phyloP scores from a whole-genome alignment of 805 yeast genomes.

The Candida easanensis region DNA sequence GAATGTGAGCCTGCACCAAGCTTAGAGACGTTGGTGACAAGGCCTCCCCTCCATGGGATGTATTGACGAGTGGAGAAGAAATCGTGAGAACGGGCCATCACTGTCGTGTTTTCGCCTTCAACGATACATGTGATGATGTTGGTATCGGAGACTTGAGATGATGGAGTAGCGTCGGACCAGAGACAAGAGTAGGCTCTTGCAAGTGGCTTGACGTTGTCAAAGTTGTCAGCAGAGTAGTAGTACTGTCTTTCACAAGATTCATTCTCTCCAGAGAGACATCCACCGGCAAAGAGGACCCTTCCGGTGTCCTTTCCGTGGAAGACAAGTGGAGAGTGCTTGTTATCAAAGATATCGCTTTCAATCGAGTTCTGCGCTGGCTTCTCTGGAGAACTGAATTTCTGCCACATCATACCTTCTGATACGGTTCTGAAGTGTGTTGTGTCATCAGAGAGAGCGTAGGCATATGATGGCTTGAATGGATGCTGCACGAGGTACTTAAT shows the following conservation, averaged over 20 bases:
- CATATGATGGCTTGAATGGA: slow-evolving; percentile 36
- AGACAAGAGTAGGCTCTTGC: slow-evolving; percentile 34
- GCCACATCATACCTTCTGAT: slow-evolving; percentile 43
- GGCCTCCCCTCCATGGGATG: slow-evolving; percentile 31
- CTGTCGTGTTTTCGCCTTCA: slow-evolving; percentile 35
- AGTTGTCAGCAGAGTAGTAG: slow-evolving; percentile 45
- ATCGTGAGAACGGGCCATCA: slow-evolving; percentile 41
- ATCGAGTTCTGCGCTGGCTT: slow-evolving; percentile 26
- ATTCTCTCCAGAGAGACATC: slow-evolving; percentile 30
- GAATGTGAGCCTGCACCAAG: slow-evolving; percentile 35
- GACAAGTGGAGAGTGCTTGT: slow-evolving; percentile 25
- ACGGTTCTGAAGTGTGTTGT: slow-evolving; percentile 36
- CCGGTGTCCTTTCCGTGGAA: slow-evolving; percentile 40
- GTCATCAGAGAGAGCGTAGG: slow-evolving; percentile 36
- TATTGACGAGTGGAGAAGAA: slow-evolving; percentile 38
- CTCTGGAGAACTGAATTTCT: slow-evolving; percentile 31
- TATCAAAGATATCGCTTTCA: slow-evolving; percentile 19
- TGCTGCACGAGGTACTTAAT: slow-evolving; percentile 33
- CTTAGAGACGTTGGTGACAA: slow-evolving; percentile 31
- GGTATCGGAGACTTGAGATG: slow-evolving; percentile 23
- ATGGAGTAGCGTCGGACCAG: slow-evolving; percentile 28
- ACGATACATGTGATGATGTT: slow-evolving; percentile 42
- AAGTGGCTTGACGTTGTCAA: slow-evolving; percentile 32
- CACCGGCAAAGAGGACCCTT: slow-evolving; percentile 36
- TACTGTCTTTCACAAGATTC: slow-evolving; percentile 35